Evolutionary conservation across 305 asterid genomes (phyloP).

Genomic region (Solanum hybrid): DNA sequence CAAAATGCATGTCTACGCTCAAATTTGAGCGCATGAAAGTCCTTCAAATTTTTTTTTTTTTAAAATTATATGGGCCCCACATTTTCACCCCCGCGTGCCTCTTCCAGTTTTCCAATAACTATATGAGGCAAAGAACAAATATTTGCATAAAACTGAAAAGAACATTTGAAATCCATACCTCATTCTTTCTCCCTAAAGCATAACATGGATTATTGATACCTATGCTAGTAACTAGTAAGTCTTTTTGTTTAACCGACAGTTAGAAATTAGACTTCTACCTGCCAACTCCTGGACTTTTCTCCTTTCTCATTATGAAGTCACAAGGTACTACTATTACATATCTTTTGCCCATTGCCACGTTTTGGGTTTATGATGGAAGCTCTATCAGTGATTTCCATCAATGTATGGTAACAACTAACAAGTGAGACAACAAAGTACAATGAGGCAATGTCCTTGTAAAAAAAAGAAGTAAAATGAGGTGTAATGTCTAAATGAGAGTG

Average conservation of each 20-base stretch:
- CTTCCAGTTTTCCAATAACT: neutral
- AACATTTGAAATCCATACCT: neutral
- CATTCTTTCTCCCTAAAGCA: neutral
- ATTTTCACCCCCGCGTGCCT: neutral
- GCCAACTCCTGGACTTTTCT: neutral
- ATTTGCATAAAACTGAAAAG: neutral
- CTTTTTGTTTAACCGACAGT: neutral
- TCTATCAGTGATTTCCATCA: slow-evolving; percentile 34
- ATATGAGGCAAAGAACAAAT: neutral
- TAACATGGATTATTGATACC: neutral
- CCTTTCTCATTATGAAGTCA: neutral
- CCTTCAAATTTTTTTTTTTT: neutral
- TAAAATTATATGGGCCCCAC: neutral
- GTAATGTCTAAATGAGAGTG: neutral
- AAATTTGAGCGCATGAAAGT: neutral
- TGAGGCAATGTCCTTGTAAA: too few relatives aligned
- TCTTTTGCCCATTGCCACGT: slow-evolving; percentile 37
- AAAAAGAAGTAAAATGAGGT: neutral
- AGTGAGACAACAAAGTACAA: neutral
- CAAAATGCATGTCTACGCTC: neutral
- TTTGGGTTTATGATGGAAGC: slow-evolving; percentile 42
- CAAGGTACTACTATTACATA: neutral
- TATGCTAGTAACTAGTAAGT: neutral
- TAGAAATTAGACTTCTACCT: slow-evolving; percentile 6
- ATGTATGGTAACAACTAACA: neutral